Percentiles rank a stretch among this genome's conserved stretches.
Evolutionary conservation across 805 yeast genomes (phyloP).

Genomic region (Candida palmyrensis): DNA sequence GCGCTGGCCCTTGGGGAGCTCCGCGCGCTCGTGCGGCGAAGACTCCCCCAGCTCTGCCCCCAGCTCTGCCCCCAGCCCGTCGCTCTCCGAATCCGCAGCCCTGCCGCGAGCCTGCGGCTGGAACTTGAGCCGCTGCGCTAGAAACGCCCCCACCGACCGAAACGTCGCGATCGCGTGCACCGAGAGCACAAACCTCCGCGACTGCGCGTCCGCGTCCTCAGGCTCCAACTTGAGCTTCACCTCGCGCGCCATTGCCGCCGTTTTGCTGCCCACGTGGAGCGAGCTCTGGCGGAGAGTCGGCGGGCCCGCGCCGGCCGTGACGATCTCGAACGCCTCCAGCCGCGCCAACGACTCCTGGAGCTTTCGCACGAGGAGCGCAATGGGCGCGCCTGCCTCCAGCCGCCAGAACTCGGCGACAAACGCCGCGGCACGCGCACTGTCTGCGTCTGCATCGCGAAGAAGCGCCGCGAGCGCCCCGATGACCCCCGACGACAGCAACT

Average conservation of each 20-base stretch:
- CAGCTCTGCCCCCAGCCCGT: conserved; percentile 13
- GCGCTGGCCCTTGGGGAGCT: too few relatives aligned
- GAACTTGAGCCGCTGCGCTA: conserved; percentile 36
- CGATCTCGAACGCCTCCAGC: conserved; percentile 65
- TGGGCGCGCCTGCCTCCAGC: conserved; percentile 19
- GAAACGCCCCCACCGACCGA: conserved; percentile 44
- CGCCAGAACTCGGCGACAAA: conserved; percentile 40
- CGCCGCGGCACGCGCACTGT: conserved; percentile 34
- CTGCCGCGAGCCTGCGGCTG: conserved; percentile 11
- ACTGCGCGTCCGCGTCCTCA: conserved; percentile 15
- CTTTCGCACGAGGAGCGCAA: conserved; percentile 46
- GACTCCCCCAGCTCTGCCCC: conserved; percentile 7
- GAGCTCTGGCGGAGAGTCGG: conserved; percentile 4
- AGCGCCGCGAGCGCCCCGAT: conserved; percentile 37
- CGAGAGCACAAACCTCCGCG: conserved; percentile 35
- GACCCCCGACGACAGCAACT: conserved; percentile 65
- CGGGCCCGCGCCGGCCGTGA: conserved; percentile 1
- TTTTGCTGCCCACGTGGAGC: conserved; percentile 26
- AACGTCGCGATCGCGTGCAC: conserved; percentile 62
- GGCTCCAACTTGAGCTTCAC: conserved; percentile 49
- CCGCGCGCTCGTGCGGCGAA: conserved; percentile 3
- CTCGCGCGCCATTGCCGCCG: conserved; percentile 67
- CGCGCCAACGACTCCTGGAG: conserved; percentile 72
- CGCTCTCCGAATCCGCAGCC: conserved; percentile 4
- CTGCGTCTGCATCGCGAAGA: conserved; percentile 13